phyloP scores from a whole-genome alignment of 2,329 filamentous ascomycete species.

The Ceratocystis albifundus region DNA sequence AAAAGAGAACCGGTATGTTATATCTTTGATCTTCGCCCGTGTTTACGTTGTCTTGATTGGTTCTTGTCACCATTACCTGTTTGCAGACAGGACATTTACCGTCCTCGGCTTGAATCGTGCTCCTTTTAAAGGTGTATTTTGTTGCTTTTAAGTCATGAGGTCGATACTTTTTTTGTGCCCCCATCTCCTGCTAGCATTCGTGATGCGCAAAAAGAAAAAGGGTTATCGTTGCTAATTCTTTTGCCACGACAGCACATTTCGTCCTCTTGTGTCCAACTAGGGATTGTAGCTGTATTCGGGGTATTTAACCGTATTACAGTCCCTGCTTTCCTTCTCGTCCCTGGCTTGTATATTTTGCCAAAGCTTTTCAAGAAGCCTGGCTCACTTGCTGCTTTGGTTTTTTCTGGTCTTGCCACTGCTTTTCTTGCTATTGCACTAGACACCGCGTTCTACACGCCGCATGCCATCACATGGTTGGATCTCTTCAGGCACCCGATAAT shows the following conservation, averaged over 20 bases:
- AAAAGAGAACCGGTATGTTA: constrained; percentile 58
- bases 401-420: constrained; percentile 55
- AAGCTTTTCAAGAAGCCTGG: constrained; percentile 68
- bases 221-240: constrained; percentile 25
- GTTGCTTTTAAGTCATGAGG: not conserved
- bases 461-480: constrained; percentile 52
- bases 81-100: not conserved
- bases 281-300: constrained; percentile 71
- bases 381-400: constrained; percentile 50
- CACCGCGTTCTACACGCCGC: constrained; percentile 66
- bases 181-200: not conserved
- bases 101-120: not conserved
- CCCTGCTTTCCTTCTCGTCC: constrained; percentile 80
- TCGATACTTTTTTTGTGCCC: not conserved
- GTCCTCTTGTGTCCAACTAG: constrained; percentile 64
- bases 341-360: constrained; percentile 69
- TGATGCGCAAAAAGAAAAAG: not conserved
- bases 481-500: constrained; percentile 55
- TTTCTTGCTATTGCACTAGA: constrained; percentile 68
- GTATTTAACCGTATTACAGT: constrained; percentile 97
- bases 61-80: not conserved
- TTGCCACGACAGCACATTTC: constrained; percentile 56
- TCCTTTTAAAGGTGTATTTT: not conserved
- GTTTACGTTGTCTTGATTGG: not conserved
- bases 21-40: not conserved